Evolutionary conservation across 73 alveolate genomes (phyloP).

Genomic region (Paramecium tetraurelia): DNA sequence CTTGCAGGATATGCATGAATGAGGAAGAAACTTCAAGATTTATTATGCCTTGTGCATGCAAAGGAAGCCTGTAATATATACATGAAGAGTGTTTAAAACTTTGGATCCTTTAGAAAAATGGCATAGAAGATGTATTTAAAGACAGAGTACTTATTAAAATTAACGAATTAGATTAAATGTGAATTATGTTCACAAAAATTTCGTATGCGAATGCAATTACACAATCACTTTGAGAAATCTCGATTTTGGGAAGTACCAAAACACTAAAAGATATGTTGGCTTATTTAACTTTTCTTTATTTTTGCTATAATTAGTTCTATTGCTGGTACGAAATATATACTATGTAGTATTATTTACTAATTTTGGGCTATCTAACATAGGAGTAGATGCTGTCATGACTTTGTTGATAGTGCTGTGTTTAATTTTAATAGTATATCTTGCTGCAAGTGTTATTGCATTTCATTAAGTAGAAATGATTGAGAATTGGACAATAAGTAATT

Average conservation of each 20-base stretch:
- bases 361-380: background rate
- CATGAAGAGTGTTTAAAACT: slow-evolving; percentile 44
- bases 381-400: slow-evolving; percentile 4
- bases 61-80: background rate
- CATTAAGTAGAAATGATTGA: slow-evolving; percentile 23
- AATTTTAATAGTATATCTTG: background rate
- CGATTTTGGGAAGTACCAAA: background rate
- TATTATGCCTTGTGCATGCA: slow-evolving; percentile 25
- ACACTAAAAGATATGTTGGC: slow-evolving; percentile 18
- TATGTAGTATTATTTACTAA: background rate
- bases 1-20: slow-evolving; percentile 2
- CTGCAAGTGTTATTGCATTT: background rate
- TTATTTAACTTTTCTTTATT: background rate
- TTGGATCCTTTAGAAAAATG: slow-evolving; percentile 39
- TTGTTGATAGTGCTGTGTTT: background rate
- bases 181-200: background rate
- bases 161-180: background rate
- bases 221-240: background rate
- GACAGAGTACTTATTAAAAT: background rate
- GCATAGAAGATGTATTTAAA: slow-evolving; percentile 17
- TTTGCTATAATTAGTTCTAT: background rate
- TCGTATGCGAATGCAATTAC: background rate
- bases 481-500: background rate
- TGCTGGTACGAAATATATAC: background rate
- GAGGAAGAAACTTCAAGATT: slow-evolving; percentile 34